Evolutionary conservation across 2,329 filamentous ascomycete genomes (phyloP), one percentile per base, ranked within the genome.

Genomic region (Cercospora janseana): DNA sequence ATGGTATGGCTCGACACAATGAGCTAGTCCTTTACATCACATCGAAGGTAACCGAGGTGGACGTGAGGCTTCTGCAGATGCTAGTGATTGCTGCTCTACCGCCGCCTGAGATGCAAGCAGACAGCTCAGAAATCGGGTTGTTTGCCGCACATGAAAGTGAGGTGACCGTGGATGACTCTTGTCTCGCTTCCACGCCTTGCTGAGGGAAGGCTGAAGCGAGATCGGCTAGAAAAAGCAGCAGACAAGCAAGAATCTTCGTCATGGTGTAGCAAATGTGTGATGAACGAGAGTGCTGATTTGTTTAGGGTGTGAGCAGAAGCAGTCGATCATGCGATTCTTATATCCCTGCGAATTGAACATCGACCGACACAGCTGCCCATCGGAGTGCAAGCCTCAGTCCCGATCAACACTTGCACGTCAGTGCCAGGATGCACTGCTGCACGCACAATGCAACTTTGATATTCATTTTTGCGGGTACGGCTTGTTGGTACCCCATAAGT

Each of bases 141-240:
- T 35, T 24, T 20, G 44, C 24, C 8, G 44, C 24, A 26, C 44
- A 47, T 13, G 44, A 26, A 15, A 23, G 13, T n/a, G 44, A 24
- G 13, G 13, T 13, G 9, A 24, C 21, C 12, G 23, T 26, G 10
- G 43, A n/a, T n/a, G n/a, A 34, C n/a, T 27, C 29, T 27, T 47
- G 44, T 29, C 44, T 24, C 4, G 12, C 16, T 4, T 47, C 23
- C 24, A 47, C 9, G 31, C 32, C 32, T n/a, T 31, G 44, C 9
- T 27, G 44, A 38, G 44, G 44, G 3, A 34, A 34, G 4, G 44
- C 44, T 18, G 34, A 21, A 20, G 44, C 24, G 32, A 47, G 44
- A 15, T 23, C 20, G 13, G 13, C 28, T 18, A 47, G 9, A 18
- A 34, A 23, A n/a, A 47, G 29, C 29, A 46, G 24, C 23, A 38